Evolutionary conservation across 2,329 filamentous ascomycete genomes (phyloP).

Genomic region (Diaporthe ilicicola): DNA sequence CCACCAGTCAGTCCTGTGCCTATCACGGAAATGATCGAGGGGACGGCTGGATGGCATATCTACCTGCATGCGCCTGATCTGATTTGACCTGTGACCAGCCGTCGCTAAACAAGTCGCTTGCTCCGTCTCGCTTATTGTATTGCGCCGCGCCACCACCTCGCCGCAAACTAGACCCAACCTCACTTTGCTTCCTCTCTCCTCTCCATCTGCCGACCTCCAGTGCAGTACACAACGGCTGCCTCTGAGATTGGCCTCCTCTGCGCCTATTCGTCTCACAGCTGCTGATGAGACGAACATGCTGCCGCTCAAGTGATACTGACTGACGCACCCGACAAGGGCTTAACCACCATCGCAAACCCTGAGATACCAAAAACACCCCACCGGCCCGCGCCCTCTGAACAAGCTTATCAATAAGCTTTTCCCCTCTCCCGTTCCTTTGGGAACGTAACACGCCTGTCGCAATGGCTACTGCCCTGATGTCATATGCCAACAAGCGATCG

Average conservation of each 20-base stretch:
- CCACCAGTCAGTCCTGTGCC: neutral
- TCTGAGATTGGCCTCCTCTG: neutral
- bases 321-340: slow-evolving; percentile 8
- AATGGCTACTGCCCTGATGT: slow-evolving; percentile 29
- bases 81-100: neutral
- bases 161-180: neutral
- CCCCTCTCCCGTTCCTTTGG: neutral
- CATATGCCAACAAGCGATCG: slow-evolving; percentile 28
- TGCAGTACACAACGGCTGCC: neutral
- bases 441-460: slow-evolving; percentile 6
- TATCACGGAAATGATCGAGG: neutral
- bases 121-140: neutral
- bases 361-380: neutral
- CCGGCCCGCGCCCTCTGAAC: neutral
- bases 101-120: neutral
- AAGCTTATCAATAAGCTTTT: slow-evolving; percentile 8
- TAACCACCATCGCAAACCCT: neutral
- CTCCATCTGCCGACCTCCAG: neutral
- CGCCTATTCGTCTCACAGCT: neutral
- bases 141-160: neutral
- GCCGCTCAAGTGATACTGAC: neutral
- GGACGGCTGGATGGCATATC: neutral
- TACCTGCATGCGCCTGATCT: neutral
- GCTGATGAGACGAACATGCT: slow-evolving; percentile 14
- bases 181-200: neutral